Evolutionary conservation across 441 rosid genomes (phyloP).

Genomic region (Macaranga tanarius): DNA sequence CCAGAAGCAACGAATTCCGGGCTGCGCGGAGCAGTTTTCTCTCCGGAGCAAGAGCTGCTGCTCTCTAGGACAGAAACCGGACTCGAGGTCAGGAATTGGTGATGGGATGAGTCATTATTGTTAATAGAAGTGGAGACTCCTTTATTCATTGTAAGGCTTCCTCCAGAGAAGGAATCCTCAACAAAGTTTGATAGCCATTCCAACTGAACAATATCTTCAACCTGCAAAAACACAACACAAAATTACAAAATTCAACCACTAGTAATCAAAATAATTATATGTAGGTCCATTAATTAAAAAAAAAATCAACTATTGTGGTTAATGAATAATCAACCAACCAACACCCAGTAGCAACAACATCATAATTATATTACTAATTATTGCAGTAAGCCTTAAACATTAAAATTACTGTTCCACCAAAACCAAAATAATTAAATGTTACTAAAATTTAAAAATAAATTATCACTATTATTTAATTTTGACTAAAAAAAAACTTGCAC

Average conservation of each 20-base stretch:
- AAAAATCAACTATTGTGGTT: no score
- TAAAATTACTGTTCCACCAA: background rate
- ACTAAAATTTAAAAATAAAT: background rate
- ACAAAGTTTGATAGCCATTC: slow-evolving; percentile 73
- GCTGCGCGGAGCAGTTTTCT: slow-evolving; percentile 40
- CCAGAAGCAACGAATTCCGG: slow-evolving; percentile 38
- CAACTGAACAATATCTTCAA: slow-evolving; percentile 84
- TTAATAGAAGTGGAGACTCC: slow-evolving; percentile 36
- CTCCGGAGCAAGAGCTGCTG: slow-evolving; percentile 76
- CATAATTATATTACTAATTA: no score
- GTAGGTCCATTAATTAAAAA: no score
- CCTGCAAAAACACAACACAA: slow-evolving; percentile 40
- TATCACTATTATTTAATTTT: background rate
- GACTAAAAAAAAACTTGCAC: background rate
- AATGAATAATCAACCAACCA: no score
- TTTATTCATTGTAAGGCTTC: slow-evolving; percentile 49
- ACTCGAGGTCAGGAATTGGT: slow-evolving; percentile 66
- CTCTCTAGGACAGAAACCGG: slow-evolving; percentile 95
- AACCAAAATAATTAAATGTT: background rate
- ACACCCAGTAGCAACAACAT: no score
- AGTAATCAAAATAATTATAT: no score
- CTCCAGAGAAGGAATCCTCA: slow-evolving; percentile 81
- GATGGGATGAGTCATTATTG: slow-evolving; percentile 46
- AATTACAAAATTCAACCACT: background rate
- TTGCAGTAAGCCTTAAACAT: no score